Evolutionary conservation across 306 rosid species (phyloP).

Genomic region (Abrus precatorius): DNA sequence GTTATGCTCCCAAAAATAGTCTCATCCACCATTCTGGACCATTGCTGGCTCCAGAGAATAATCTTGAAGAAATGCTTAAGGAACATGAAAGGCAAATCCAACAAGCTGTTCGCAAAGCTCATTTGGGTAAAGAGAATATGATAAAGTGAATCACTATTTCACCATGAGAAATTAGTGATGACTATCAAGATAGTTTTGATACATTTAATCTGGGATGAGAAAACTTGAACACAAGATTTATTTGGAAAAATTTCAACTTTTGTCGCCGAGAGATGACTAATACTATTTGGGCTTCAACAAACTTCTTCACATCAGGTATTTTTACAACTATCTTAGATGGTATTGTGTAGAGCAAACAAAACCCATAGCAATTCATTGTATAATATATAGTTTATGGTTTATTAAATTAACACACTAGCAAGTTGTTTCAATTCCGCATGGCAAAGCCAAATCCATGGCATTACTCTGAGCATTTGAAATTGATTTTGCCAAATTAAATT

Average conservation of each 20-base stretch:
- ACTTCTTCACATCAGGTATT: slow-evolving; percentile 27
- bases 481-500: slow-evolving; percentile 36
- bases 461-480: slow-evolving; percentile 50
- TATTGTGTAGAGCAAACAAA: slow-evolving; percentile 36
- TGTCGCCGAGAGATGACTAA: slow-evolving; percentile 27
- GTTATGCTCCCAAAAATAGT: slow-evolving; percentile 54
- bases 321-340: slow-evolving; percentile 45
- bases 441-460: slow-evolving; percentile 32
- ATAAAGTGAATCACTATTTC: slow-evolving; percentile 65
- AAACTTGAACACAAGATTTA: slow-evolving; percentile 38
- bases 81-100: slow-evolving; percentile 85
- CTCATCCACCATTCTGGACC: slow-evolving; percentile 80
- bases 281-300: slow-evolving; percentile 41
- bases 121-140: slow-evolving; percentile 63
- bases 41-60: slow-evolving; percentile 65
- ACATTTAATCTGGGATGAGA: slow-evolving; percentile 35
- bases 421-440: slow-evolving; percentile 39
- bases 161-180: slow-evolving; percentile 52
- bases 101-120: slow-evolving; percentile 77
- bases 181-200: slow-evolving; percentile 41
- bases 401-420: slow-evolving; percentile 43
- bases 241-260: background rate
- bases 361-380: slow-evolving; percentile 40
- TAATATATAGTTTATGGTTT: slow-evolving; percentile 16
- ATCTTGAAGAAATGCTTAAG: slow-evolving; percentile 80